A percentile compares a stretch with the other conserved stretches of the same genome.
Evolutionary conservation across 257 asterid species (phyloP).

Genomic region (Solanum arcanum): DNA sequence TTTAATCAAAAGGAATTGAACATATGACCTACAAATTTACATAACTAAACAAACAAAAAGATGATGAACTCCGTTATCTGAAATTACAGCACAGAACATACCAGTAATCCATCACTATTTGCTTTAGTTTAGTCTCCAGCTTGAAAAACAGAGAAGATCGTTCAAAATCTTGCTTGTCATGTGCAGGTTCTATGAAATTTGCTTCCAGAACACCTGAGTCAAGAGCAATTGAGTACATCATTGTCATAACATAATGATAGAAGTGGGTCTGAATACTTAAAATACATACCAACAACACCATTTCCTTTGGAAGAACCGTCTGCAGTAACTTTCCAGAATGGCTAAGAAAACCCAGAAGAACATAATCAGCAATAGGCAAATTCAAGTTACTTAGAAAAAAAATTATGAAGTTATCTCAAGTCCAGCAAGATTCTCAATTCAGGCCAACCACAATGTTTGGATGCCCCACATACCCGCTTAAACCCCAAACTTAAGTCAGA

Average conservation of each 20-base stretch:
- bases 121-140: constrained; percentile 72
- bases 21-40: not conserved
- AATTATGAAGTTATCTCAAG: not conserved
- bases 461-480: not conserved
- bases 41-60: not conserved
- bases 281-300: constrained; percentile 73
- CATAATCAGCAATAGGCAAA: not conserved
- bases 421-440: not conserved
- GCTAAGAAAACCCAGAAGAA: constrained; percentile 38
- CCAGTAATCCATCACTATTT: constrained; percentile 81
- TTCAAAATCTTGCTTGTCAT: constrained; percentile 96
- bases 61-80: not conserved
- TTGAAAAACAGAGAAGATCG: constrained; percentile 54
- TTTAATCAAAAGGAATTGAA: not conserved
- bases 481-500: not conserved
- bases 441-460: not conserved
- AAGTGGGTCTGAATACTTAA: not conserved
- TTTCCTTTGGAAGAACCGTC: constrained; percentile 74
- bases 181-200: constrained; percentile 93
- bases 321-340: constrained; percentile 84
- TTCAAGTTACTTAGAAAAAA: not conserved
- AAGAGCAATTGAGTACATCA: constrained; percentile 1
- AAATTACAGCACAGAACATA: constrained; percentile 16
- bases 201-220: constrained; percentile 84
- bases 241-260: not conserved